Base-by-base conservation (phyloP, 352 stramenopile species). In the Pythium dissimile region DNA sequence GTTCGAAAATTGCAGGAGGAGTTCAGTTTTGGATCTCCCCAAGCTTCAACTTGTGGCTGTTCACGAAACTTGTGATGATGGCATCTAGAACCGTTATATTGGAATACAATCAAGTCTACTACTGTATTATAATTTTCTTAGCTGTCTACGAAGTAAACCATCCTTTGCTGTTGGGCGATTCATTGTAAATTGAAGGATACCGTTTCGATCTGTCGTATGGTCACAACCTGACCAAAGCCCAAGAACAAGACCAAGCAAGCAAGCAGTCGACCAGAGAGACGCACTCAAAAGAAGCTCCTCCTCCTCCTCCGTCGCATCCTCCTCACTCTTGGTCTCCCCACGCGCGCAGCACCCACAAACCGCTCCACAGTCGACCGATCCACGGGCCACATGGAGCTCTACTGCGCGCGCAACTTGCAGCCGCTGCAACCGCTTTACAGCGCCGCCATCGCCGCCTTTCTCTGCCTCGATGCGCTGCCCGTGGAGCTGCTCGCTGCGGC, bases 401-500 rank as follows among this genome's bases (percentile, higher is more conserved):
- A 61, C 54, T 61, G 43, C 18, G 43, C 54, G 20, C 54, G 54
- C 12, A 39, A 23, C 21, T 39, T 61, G 18, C 54, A 54, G 44
- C 54, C 54, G 35, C 54, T 61, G 8, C 54, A 18, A 37, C 37
- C 21, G 20, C 35, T 11, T 28, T 11, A 15, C 13, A 24, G 32
- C 38, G 7, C 8, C 31, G 31, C 16, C 20, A 18, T 23, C 5
- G 44, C 12, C 44, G 3, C 44, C 9, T 4, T 12, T 7, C n/a
- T 4, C 34, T 8, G 5, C 4, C 30, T 64, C 31, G 56, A 64
- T 15, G 38, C 32, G 52, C 55, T 59, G 32, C 48, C 63, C 8
- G 42, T 35, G 1, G 67, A 75, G 54, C 57, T 53, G 8, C 38
- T 75, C 30, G 51, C 61, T 39, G 24, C 16, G 37, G 20, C 30